Conservation (phyloP, 805 yeast species). For the Saccharomycopsis malanga region DNA sequence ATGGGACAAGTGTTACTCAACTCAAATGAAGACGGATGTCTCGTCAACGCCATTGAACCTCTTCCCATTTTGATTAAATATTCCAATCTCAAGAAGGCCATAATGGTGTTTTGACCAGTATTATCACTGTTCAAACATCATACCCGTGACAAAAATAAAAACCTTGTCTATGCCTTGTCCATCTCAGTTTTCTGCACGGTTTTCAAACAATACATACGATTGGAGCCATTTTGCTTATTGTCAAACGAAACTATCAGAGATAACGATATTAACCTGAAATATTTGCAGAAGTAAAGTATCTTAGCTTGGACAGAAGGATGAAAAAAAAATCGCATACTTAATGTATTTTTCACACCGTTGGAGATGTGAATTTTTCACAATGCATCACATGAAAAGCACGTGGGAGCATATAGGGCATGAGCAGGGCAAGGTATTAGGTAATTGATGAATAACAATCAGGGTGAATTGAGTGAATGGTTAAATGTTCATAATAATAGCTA, state of each 20-base stretch:
- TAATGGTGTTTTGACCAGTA: neutral
- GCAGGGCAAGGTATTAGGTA: no score
- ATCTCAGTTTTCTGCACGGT: slow-evolving; percentile 28
- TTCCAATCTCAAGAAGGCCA: neutral
- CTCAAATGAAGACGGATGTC: neutral
- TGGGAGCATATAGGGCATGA: no score
- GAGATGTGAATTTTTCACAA: no score
- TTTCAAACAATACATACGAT: slow-evolving; percentile 53
- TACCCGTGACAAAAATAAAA: neutral
- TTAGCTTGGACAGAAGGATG: neutral
- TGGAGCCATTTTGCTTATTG: slow-evolving; percentile 68
- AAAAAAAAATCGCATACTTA: no score
- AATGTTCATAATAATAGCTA: no score
- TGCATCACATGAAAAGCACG: no score
- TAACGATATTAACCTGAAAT: slow-evolving; percentile 21
- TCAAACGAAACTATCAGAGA: slow-evolving; percentile 23
- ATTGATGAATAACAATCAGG: no score
- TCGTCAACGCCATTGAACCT: neutral
- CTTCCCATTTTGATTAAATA: neutral
- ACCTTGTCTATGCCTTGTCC: neutral
- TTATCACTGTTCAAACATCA: no score
- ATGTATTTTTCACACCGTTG: no score
- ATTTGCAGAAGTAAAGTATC: slow-evolving; percentile 14
- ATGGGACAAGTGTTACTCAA: neutral
- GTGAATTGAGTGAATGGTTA: no score